Evolutionary conservation across 2,329 filamentous ascomycete genomes (phyloP).

Genomic region (Thelonectria olida): DNA sequence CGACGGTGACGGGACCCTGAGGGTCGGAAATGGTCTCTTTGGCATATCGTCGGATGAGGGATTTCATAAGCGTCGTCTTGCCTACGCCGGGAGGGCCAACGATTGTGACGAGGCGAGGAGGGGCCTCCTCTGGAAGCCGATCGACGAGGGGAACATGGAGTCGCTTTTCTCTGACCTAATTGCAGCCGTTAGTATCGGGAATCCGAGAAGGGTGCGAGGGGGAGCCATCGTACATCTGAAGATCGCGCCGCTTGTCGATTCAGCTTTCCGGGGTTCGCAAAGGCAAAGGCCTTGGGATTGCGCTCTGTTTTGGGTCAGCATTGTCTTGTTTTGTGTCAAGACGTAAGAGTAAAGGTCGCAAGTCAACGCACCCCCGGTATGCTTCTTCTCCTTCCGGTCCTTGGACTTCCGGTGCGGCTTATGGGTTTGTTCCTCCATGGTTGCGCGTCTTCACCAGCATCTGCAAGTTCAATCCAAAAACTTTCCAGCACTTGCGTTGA

Average conservation of each 20-base stretch:
- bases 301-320: slow-evolving; percentile 59
- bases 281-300: slow-evolving; percentile 92
- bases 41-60: slow-evolving; percentile 90
- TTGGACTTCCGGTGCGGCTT: slow-evolving; percentile 87
- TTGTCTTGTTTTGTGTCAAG: slow-evolving; percentile 18
- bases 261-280: slow-evolving; percentile 81
- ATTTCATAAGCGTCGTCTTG: slow-evolving; percentile 96
- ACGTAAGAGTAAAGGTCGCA: not conserved
- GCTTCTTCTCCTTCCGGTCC: slow-evolving; percentile 79
- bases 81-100: slow-evolving; percentile 95
- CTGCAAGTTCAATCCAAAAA: slow-evolving; percentile 32
- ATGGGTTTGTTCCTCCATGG: slow-evolving; percentile 85
- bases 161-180: slow-evolving; percentile 89
- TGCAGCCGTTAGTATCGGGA: slow-evolving; percentile 34
- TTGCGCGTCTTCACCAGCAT: slow-evolving; percentile 44
- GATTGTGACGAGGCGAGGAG: slow-evolving; percentile 90
- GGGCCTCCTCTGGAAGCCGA: slow-evolving; percentile 92
- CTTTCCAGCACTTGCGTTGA: slow-evolving; percentile 36
- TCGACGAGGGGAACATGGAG: slow-evolving; percentile 97
- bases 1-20: slow-evolving; percentile 91
- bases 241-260: slow-evolving; percentile 78
- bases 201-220: not conserved
- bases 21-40: slow-evolving; percentile 94
- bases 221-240: slow-evolving; percentile 66
- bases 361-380: slow-evolving; percentile 62